A percentile compares a stretch with the other conserved stretches of the same genome.
phyloP scores from a whole-genome alignment of 2,329 filamentous ascomycete species.

The Triangularia verruculosa region DNA sequence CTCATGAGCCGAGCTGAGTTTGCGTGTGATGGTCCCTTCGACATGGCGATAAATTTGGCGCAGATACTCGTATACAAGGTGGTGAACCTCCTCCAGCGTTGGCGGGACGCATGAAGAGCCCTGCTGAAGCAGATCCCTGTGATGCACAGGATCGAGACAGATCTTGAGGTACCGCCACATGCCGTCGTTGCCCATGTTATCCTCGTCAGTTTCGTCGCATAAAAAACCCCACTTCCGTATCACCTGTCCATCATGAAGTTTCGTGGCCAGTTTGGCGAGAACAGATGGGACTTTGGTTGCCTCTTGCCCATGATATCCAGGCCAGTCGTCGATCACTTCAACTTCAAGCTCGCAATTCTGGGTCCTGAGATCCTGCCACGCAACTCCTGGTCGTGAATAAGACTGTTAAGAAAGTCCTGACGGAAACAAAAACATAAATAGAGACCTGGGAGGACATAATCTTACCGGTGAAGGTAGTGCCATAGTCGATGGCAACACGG shows the following conservation, averaged over 20 bases:
- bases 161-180: slow-evolving; percentile 56
- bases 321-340: slow-evolving; percentile 53
- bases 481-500: slow-evolving; percentile 45
- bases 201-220: slow-evolving; percentile 49
- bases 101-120: slow-evolving; percentile 43
- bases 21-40: slow-evolving; percentile 42
- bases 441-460: neutral
- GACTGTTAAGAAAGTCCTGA: neutral
- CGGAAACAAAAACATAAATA: slow-evolving; percentile 15
- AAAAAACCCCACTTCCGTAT: slow-evolving; percentile 58
- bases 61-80: slow-evolving; percentile 49
- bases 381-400: slow-evolving; percentile 32
- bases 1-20: slow-evolving; percentile 37
- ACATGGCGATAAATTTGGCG: slow-evolving; percentile 47
- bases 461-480: slow-evolving; percentile 45
- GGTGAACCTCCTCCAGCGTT: slow-evolving; percentile 42
- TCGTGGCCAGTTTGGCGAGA: slow-evolving; percentile 31
- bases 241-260: neutral
- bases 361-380: slow-evolving; percentile 34
- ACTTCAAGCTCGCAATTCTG: slow-evolving; percentile 31
- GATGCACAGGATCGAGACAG: slow-evolving; percentile 47
- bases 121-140: slow-evolving; percentile 44
- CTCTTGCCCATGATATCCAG: slow-evolving; percentile 49
- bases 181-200: slow-evolving; percentile 40
- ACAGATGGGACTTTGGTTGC: slow-evolving; percentile 54